These are phyloP conservation scores for Fonsecaea erecta DNA, from an alignment of 2,329 filamentous ascomycete genomes.

Conservation along the genomic window DNA sequence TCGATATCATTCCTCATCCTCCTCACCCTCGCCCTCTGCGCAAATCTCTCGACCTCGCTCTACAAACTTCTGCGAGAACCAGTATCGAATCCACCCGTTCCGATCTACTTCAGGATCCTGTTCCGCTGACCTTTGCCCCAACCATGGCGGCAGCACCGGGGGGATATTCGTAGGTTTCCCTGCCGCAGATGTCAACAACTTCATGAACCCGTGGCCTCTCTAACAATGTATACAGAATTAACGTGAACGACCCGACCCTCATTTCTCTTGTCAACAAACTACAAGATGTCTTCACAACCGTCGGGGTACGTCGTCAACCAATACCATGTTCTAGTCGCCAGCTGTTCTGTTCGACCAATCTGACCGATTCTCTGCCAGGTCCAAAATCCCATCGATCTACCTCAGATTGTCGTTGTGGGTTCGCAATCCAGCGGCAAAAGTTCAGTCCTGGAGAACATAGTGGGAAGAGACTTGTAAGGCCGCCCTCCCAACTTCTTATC, in stretches of 20 bases:
- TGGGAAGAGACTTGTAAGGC: conserved; percentile 95
- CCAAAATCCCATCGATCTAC: conserved; percentile 98
- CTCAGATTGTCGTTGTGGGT: conserved; percentile 96
- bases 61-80: conserved; percentile 22
- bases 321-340: conserved; percentile 11
- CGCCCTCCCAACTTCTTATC: conserved; percentile 28
- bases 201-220: background rate
- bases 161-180: conserved; percentile 51
- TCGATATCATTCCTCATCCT: conserved; percentile 22
- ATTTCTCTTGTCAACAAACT: conserved; percentile 95
- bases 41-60: conserved; percentile 25
- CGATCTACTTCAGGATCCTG: conserved; percentile 22
- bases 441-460: conserved; percentile 98
- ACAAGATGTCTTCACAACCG: conserved; percentile 98
- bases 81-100: conserved; percentile 24
- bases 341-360: conserved; percentile 39
- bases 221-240: conserved; percentile 58
- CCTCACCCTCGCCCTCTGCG: conserved; percentile 9
- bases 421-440: conserved; percentile 99
- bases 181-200: conserved; percentile 36
- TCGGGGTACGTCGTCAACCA: conserved; percentile 67
- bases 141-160: conserved; percentile 51
- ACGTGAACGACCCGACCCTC: conserved; percentile 71
- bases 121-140: conserved; percentile 38
- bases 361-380: conserved; percentile 61